These are phyloP conservation scores for Fusarium virguliforme DNA, from an alignment of 2,329 filamentous ascomycete genomes.

Conservation along the genomic window DNA sequence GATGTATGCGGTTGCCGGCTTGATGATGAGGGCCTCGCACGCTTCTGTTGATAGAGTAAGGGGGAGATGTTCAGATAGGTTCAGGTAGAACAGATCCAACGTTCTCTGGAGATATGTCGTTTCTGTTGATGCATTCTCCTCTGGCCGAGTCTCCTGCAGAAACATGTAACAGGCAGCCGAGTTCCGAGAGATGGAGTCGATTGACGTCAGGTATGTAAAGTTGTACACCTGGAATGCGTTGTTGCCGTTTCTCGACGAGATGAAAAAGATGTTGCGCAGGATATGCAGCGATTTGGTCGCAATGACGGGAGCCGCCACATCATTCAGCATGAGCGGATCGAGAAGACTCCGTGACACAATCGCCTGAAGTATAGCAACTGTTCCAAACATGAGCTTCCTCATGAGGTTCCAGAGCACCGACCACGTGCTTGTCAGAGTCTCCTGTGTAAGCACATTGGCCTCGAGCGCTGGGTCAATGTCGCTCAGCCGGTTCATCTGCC, in stretches of 20 bases:
- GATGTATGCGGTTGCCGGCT: conserved; percentile 83
- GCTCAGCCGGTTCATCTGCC: conserved; percentile 82
- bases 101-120: conserved; percentile 72
- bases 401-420: conserved; percentile 83
- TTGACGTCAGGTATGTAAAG: conserved; percentile 85
- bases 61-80: conserved; percentile 87
- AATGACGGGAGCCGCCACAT: conserved; percentile 71
- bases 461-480: conserved; percentile 80
- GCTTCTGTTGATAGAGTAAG: conserved; percentile 76
- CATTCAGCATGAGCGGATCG: conserved; percentile 64
- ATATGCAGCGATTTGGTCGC: conserved; percentile 81
- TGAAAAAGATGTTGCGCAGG: conserved; percentile 85
- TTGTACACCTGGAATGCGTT: conserved; percentile 86
- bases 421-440: conserved; percentile 77
- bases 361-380: conserved; percentile 82
- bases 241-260: conserved; percentile 81
- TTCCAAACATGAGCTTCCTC: conserved; percentile 81
- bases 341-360: conserved; percentile 76
- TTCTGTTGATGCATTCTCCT: conserved; percentile 53
- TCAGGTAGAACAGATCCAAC: conserved; percentile 91
- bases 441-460: conserved; percentile 71
- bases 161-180: conserved; percentile 77
- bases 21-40: conserved; percentile 81
- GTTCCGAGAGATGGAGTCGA: conserved; percentile 85
- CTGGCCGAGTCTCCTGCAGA: conserved; percentile 72